phyloP scores from a whole-genome alignment of 495 filamentous ascomycete genomes.

The Hyaloscypha bicolor region DNA sequence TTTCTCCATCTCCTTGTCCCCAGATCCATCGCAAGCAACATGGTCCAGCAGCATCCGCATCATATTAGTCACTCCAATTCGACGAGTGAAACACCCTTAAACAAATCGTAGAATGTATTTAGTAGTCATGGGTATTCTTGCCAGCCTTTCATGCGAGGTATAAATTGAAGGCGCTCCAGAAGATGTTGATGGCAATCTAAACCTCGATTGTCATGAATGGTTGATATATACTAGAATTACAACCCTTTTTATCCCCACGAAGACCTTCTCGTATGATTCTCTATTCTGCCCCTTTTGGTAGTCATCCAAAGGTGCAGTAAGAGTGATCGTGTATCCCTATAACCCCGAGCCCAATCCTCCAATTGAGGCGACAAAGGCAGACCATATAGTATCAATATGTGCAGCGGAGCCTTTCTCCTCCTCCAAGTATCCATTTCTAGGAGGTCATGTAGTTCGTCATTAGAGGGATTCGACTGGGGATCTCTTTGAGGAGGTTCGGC shows the following conservation, averaged over 20 bases:
- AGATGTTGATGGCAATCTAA: slow-evolving; percentile 13
- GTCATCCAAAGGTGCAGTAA: slow-evolving; percentile 13
- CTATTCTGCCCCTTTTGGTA: slow-evolving; percentile 4
- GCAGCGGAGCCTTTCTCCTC: slow-evolving; percentile 8
- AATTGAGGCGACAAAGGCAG: slow-evolving; percentile 9
- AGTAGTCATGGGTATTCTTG: slow-evolving; percentile 3
- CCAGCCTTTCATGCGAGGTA: slow-evolving; percentile 5
- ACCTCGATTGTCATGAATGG: neutral
- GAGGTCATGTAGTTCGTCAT: neutral
- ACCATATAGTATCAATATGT: slow-evolving; percentile 17
- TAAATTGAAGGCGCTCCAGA: slow-evolving; percentile 12
- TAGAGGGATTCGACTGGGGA: neutral
- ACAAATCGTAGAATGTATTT: slow-evolving; percentile 21
- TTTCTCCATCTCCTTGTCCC: slow-evolving; percentile 8
- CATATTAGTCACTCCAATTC: slow-evolving; percentile 23
- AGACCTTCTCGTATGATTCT: slow-evolving; percentile 18
- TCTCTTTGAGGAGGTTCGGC: neutral
- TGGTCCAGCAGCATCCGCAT: slow-evolving; percentile 15
- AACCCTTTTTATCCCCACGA: slow-evolving; percentile 21
- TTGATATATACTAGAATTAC: slow-evolving; percentile 9
- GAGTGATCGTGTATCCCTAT: slow-evolving; percentile 10
- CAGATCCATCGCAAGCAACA: slow-evolving; percentile 9
- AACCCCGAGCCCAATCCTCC: slow-evolving; percentile 10
- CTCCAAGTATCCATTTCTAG: neutral
- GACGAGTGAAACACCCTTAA: slow-evolving; percentile 13